A percentile compares a stretch with the other conserved stretches of the same genome.
phyloP scores from a whole-genome alignment of 2,329 filamentous ascomycete genomes.

The Ploettnerulaceae sp. region DNA sequence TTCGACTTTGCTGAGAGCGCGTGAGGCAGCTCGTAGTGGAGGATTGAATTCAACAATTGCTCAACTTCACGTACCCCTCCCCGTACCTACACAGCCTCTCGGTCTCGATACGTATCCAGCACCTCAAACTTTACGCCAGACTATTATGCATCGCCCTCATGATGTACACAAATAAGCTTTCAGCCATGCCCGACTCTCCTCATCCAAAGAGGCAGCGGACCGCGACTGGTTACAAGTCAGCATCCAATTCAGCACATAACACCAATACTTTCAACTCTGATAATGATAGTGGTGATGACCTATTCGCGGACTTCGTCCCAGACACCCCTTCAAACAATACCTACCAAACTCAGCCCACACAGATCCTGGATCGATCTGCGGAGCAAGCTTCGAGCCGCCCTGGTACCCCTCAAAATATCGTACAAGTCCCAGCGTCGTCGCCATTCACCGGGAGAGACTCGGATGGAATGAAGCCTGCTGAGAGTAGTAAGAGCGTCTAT shows the following conservation, averaged over 20 bases:
- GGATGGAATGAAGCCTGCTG: conserved; percentile 4
- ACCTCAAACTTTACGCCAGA: neutral
- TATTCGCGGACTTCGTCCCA: conserved; percentile 41
- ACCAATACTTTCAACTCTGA: conserved; percentile 35
- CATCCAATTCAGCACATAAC: conserved; percentile 24
- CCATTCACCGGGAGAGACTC: conserved; percentile 41
- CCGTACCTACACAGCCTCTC: neutral
- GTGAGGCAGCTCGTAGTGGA: conserved; percentile 1
- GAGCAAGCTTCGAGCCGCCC: conserved; percentile 31
- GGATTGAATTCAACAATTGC: neutral
- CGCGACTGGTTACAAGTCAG: conserved; percentile 29
- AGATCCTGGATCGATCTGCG: conserved; percentile 30
- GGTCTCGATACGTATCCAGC: neutral
- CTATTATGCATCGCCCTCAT: no score
- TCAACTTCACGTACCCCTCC: conserved; percentile 5
- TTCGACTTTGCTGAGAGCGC: neutral
- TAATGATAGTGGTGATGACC: conserved; percentile 43
- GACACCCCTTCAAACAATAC: conserved; percentile 27
- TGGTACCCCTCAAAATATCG: conserved; percentile 33
- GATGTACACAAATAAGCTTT: conserved; percentile 23
- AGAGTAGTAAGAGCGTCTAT: conserved; percentile 2
- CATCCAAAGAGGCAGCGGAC: conserved; percentile 34
- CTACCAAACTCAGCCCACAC: conserved; percentile 40
- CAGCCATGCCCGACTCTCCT: conserved; percentile 24
- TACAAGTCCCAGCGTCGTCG: conserved; percentile 90